Conservation (phyloP, 805 yeast species). For the Cyberlindnera maclurae region DNA sequence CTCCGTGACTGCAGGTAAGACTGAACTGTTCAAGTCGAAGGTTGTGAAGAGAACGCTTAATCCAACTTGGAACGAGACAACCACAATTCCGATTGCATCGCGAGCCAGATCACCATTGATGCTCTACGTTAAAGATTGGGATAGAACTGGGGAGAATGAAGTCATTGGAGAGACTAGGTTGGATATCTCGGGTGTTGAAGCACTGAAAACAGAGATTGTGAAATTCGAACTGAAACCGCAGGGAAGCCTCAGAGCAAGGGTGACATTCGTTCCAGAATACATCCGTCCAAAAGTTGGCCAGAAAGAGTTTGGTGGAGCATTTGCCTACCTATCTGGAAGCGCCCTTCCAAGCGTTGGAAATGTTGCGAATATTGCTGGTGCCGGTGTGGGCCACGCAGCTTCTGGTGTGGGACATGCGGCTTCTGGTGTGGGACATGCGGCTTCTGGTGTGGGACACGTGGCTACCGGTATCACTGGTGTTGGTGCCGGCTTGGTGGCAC, state of each 20-base stretch:
- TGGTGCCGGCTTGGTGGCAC: slow-evolving; percentile 40
- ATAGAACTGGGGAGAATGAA: slow-evolving; percentile 64
- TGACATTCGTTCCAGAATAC: slow-evolving; percentile 57
- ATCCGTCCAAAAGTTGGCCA: slow-evolving; percentile 49
- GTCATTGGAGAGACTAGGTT: slow-evolving; percentile 45
- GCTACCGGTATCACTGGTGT: slow-evolving; percentile 39
- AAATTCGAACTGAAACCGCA: slow-evolving; percentile 52
- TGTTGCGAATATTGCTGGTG: slow-evolving; percentile 34
- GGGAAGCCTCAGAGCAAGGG: slow-evolving; percentile 50
- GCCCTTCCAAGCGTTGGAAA: slow-evolving; percentile 42
- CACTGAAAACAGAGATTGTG: slow-evolving; percentile 38
- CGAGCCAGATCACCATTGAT: slow-evolving; percentile 46
- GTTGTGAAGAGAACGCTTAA: slow-evolving; percentile 58
- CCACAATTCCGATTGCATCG: slow-evolving; percentile 54
- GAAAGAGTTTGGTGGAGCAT: slow-evolving; percentile 35
- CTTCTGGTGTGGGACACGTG: slow-evolving; percentile 38
- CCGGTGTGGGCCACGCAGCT: slow-evolving; percentile 36
- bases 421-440: slow-evolving; percentile 31
- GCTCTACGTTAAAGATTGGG: slow-evolving; percentile 66
- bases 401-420: slow-evolving; percentile 38
- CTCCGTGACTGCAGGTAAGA: slow-evolving; percentile 45
- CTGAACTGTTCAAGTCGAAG: slow-evolving; percentile 49
- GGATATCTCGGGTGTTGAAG: slow-evolving; percentile 43
- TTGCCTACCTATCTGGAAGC: slow-evolving; percentile 34
- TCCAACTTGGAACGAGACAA: slow-evolving; percentile 72